phyloP scores from a whole-genome alignment of 306 rosid genomes.

The Acacia melanoxylon region DNA sequence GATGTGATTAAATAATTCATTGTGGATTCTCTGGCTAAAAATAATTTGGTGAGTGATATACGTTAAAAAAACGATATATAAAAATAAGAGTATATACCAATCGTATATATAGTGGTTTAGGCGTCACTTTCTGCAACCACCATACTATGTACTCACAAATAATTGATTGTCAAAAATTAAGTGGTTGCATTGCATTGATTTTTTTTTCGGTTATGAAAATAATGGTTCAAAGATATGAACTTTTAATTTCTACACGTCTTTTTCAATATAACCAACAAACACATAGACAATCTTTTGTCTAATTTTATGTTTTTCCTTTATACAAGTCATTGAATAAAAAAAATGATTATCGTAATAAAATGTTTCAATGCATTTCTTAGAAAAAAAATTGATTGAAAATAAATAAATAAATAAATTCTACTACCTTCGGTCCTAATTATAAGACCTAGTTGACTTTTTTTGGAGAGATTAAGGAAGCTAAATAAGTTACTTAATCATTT shows the following conservation, averaged over 20 bases:
- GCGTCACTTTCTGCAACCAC: conserved; percentile 30
- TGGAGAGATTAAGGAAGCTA: too few relatives aligned
- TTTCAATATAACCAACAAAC: conserved; percentile 14
- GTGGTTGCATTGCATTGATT: neutral
- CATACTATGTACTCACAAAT: neutral
- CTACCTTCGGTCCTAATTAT: too few relatives aligned
- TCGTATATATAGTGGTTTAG: conserved; percentile 14
- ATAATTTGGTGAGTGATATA: neutral
- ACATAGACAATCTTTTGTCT: neutral
- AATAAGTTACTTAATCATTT: too few relatives aligned
- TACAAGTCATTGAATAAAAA: neutral
- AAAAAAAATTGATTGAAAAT: neutral
- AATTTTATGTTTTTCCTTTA: neutral
- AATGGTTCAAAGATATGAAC: neutral
- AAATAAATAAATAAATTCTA: too few relatives aligned
- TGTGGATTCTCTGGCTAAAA: neutral
- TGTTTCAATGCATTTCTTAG: neutral
- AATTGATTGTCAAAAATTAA: conserved; percentile 22
- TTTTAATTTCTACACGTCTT: conserved; percentile 7
- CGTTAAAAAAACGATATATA: neutral
- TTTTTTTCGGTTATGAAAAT: neutral
- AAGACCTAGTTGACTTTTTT: too few relatives aligned
- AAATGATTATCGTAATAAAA: neutral
- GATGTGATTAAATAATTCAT: neutral
- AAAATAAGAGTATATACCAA: neutral